Base-by-base conservation (phyloP, 2,329 filamentous ascomycete species). In the Xylaria sp. region DNA sequence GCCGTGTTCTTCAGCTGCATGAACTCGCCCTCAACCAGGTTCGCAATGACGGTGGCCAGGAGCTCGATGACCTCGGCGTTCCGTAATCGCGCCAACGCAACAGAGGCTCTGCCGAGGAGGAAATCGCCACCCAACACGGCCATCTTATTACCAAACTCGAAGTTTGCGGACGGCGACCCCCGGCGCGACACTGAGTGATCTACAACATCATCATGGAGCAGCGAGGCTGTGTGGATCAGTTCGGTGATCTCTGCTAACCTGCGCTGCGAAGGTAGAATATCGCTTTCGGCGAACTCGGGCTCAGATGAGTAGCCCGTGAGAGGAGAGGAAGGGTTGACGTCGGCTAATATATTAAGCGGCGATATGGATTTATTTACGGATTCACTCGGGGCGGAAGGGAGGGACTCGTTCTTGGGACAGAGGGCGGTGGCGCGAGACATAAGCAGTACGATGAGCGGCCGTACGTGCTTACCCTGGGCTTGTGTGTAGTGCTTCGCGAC, bases 1-100 rank as follows among this genome's bases (percentile, higher is more conserved):
- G 90, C 90, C 1, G 94, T 97, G 76, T 99, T 99, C 78, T 96
- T 95, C 68, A 99, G 80, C 79, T 99, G 94, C 94, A 99, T 99
- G 79, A 99, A 97, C 76, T 99, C 94, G 71, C 94, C 94, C 77
- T 99, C 94, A 18, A 99, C 92, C 30, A 99, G 80, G 73, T 99
- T 99, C 50, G 94, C 93, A 67, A 99, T 97, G 48, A 97, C 94
- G 0, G 93, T 97, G 3, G 94, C 92, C 35, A 99, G 79, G 6
- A 99, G 83, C 77, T 99, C 94, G 7, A 92, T 91, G 2, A 99
- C 94, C 75, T 99, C 94, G 49, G 92, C 89, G 71, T 99, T 91
- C 37, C 93, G 85, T 60, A 99, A 78, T 48, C 94, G 86, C 11
- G 94, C 94, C 48, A 99, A 82, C 4, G 93, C 93, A 5, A 97